Evolutionary conservation across 2,329 filamentous ascomycete species (phyloP).

Genomic region (Celoporthe dispersa): DNA sequence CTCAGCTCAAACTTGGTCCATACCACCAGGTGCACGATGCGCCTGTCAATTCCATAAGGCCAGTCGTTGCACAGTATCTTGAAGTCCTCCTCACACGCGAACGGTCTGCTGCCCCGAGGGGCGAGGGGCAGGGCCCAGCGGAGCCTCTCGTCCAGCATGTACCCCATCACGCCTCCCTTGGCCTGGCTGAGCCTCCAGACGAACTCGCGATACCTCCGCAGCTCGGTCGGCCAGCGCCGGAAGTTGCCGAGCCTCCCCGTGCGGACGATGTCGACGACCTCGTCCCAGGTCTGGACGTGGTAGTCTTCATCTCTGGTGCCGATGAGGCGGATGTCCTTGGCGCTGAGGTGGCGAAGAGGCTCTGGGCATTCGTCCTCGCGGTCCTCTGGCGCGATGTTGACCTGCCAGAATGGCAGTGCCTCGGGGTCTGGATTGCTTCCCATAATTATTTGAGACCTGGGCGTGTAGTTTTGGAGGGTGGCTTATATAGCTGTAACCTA

Average conservation of each 20-base stretch:
- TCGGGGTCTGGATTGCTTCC: slow-evolving; percentile 36
- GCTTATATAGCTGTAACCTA: not conserved
- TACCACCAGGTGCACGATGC: slow-evolving; percentile 83
- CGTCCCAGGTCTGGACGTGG: slow-evolving; percentile 67
- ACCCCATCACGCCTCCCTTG: slow-evolving; percentile 76
- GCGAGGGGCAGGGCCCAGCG: slow-evolving; percentile 62
- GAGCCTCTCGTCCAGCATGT: slow-evolving; percentile 72
- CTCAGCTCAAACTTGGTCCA: slow-evolving; percentile 89
- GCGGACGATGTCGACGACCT: slow-evolving; percentile 65
- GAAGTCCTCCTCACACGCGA: slow-evolving; percentile 59
- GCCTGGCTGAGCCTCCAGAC: slow-evolving; percentile 62
- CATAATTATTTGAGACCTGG: slow-evolving; percentile 37
- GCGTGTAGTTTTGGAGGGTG: not conserved
- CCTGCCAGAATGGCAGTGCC: slow-evolving; percentile 74
- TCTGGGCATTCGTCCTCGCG: slow-evolving; percentile 71
- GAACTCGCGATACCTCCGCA: slow-evolving; percentile 78
- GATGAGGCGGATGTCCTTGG: slow-evolving; percentile 74
- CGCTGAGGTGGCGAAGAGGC: slow-evolving; percentile 65
- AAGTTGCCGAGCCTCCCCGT: slow-evolving; percentile 76
- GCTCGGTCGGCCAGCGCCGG: slow-evolving; percentile 74
- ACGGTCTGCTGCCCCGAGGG: slow-evolving; percentile 42
- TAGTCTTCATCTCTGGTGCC: slow-evolving; percentile 72
- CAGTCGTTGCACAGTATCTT: slow-evolving; percentile 89
- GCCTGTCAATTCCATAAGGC: slow-evolving; percentile 83
- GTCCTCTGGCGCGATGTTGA: slow-evolving; percentile 70